Evolutionary conservation across 345 rosid genomes (phyloP).

Genomic region (Hirschfeldia incana): DNA sequence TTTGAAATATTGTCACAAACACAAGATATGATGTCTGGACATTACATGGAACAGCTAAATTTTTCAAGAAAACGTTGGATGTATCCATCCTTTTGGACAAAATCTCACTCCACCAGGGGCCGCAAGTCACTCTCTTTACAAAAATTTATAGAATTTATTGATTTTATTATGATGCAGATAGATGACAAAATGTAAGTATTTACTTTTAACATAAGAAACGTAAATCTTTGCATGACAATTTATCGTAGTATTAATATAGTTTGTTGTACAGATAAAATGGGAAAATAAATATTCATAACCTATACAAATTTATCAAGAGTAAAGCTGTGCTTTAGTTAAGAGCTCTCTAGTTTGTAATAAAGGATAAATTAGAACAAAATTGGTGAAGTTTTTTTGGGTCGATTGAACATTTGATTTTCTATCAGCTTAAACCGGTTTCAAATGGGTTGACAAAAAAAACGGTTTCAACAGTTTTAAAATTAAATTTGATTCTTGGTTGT

Average conservation of each 20-base stretch:
- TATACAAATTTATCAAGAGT: no score
- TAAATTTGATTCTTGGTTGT: not conserved
- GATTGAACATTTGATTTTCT: not conserved
- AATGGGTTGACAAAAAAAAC: not conserved
- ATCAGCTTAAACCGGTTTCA: not conserved
- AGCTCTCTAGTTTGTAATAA: no score
- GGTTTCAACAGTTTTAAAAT: not conserved
- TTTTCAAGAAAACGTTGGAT: not conserved
- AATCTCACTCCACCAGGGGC: slow-evolving; percentile 70
- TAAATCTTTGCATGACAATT: no score
- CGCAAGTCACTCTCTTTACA: slow-evolving; percentile 69
- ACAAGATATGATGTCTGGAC: slow-evolving; percentile 2
- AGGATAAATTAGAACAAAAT: no score
- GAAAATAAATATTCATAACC: no score
- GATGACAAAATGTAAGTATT: no score
- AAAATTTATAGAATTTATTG: no score
- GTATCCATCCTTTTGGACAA: not conserved
- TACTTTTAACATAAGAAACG: no score
- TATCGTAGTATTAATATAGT: no score
- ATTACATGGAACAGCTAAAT: slow-evolving; percentile 4
- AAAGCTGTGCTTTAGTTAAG: no score
- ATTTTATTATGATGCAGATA: no score
- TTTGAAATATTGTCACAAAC: not conserved
- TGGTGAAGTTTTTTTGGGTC: not conserved
- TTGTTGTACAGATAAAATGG: no score